Evolutionary conservation across 2,329 filamentous ascomycete species (phyloP).

Genomic region (Scytalidium lignicola): DNA sequence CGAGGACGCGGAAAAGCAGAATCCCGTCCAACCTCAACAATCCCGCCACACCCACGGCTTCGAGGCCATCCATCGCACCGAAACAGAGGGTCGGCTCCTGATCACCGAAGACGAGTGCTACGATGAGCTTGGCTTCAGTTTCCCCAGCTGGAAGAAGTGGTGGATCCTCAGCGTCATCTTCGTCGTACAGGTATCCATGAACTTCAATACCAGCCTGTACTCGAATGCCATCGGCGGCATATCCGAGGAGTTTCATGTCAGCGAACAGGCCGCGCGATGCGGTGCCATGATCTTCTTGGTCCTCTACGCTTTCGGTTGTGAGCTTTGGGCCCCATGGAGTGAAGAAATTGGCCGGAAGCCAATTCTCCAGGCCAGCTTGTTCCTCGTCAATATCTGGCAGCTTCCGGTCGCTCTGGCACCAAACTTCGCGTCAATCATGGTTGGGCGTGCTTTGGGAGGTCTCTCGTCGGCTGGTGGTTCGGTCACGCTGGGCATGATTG

Average conservation of each 20-base stretch:
- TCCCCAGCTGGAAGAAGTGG: conserved; percentile 62
- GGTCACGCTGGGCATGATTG: conserved; percentile 70
- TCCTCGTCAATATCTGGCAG: conserved; percentile 74
- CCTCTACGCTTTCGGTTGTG: conserved; percentile 78
- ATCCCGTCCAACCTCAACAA: not conserved
- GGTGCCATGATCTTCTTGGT: conserved; percentile 77
- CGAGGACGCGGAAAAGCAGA: not conserved
- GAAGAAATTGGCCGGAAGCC: conserved; percentile 77
- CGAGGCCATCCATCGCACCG: conserved; percentile 3
- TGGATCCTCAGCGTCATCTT: conserved; percentile 68
- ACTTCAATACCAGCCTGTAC: conserved; percentile 72
- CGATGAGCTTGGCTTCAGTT: conserved; percentile 59
- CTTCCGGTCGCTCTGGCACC: conserved; percentile 66
- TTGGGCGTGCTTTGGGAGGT: conserved; percentile 65
- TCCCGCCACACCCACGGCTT: not conserved
- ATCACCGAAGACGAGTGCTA: conserved; percentile 57
- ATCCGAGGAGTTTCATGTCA: conserved; percentile 61
- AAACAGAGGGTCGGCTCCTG: conserved; percentile 24
- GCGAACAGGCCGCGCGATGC: conserved; percentile 61
- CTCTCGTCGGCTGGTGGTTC: conserved; percentile 68
- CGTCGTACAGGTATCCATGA: conserved; percentile 70
- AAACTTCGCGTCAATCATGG: conserved; percentile 67
- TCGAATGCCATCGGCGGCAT: conserved; percentile 65
- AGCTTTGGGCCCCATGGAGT: conserved; percentile 83
- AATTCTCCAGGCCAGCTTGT: conserved; percentile 66